phyloP scores from a whole-genome alignment of 257 asterid species.

The Forsythia suspensa region DNA sequence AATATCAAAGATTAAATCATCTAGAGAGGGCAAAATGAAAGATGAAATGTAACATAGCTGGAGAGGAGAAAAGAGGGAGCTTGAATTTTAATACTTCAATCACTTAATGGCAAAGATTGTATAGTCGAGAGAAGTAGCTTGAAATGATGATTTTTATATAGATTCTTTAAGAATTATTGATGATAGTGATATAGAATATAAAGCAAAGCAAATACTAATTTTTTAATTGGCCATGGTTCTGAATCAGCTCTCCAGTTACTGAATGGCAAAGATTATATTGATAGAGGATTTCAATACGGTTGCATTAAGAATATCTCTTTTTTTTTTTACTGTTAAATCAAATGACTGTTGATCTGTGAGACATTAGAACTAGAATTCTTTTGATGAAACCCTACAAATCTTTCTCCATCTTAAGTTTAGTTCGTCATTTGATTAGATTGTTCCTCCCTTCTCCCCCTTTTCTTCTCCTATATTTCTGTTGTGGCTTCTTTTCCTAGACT shows the following conservation, averaged over 20 bases:
- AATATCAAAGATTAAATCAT: no score
- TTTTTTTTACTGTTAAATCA: background rate
- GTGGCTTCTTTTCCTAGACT: background rate
- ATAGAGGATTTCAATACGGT: background rate
- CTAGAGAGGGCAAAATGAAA: no score
- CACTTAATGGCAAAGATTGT: no score
- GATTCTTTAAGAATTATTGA: no score
- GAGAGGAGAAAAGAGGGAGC: no score
- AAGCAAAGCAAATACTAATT: no score
- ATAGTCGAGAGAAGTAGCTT: no score
- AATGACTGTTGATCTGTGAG: background rate
- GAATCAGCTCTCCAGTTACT: background rate
- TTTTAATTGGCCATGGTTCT: background rate
- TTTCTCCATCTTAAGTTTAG: background rate
- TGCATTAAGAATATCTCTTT: background rate
- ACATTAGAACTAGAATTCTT: background rate
- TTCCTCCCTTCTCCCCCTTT: background rate
- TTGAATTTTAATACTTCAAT: no score
- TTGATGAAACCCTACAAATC: background rate
- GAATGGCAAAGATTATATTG: background rate
- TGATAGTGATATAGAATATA: background rate
- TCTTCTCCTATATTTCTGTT: background rate
- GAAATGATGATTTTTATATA: no score
- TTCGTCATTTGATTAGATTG: background rate
- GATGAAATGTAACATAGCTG: no score